A percentile compares a stretch with the other conserved stretches of the same genome.
Evolutionary conservation across 495 filamentous ascomycete genomes (phyloP).

Genomic region (Xylaria longipes): DNA sequence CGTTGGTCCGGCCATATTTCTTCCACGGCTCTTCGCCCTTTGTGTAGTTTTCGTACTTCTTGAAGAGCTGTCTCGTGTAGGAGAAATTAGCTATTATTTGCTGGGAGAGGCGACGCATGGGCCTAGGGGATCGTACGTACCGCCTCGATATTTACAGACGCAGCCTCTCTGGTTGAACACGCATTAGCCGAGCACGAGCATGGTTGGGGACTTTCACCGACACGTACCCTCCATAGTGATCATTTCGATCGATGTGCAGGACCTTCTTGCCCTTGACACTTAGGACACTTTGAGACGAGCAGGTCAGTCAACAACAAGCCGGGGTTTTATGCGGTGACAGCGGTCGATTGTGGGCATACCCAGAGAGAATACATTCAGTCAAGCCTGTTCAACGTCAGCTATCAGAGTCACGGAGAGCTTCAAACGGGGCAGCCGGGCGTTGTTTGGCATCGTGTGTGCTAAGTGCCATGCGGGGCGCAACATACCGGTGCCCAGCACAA

Average conservation of each 20-base stretch:
- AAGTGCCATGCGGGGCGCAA: slow-evolving; percentile 39
- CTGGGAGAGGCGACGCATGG: neutral
- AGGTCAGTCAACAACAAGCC: slow-evolving; percentile 26
- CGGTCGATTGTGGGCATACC: slow-evolving; percentile 61
- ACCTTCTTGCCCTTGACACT: slow-evolving; percentile 99
- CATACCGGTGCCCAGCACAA: slow-evolving; percentile 95
- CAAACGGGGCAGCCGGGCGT: slow-evolving; percentile 26
- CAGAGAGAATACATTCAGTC: slow-evolving; percentile 98
- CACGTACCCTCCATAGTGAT: slow-evolving; percentile 96
- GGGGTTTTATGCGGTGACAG: slow-evolving; percentile 10
- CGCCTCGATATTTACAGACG: slow-evolving; percentile 91
- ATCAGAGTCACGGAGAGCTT: slow-evolving; percentile 21
- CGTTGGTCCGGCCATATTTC: slow-evolving; percentile 93
- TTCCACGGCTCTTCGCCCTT: slow-evolving; percentile 93
- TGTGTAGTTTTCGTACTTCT: slow-evolving; percentile 85
- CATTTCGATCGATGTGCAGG: slow-evolving; percentile 97
- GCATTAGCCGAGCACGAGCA: slow-evolving; percentile 35
- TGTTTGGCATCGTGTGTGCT: slow-evolving; percentile 34
- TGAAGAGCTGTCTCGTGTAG: slow-evolving; percentile 73
- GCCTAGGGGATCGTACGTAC: slow-evolving; percentile 56
- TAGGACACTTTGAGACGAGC: slow-evolving; percentile 69
- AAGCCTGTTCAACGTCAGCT: slow-evolving; percentile 64
- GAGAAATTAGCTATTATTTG: slow-evolving; percentile 37
- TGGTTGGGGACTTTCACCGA: slow-evolving; percentile 8
- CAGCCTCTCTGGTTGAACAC: slow-evolving; percentile 72